phyloP scores from a whole-genome alignment of 495 filamentous ascomycete genomes.

The Articulospora tetracladia region DNA sequence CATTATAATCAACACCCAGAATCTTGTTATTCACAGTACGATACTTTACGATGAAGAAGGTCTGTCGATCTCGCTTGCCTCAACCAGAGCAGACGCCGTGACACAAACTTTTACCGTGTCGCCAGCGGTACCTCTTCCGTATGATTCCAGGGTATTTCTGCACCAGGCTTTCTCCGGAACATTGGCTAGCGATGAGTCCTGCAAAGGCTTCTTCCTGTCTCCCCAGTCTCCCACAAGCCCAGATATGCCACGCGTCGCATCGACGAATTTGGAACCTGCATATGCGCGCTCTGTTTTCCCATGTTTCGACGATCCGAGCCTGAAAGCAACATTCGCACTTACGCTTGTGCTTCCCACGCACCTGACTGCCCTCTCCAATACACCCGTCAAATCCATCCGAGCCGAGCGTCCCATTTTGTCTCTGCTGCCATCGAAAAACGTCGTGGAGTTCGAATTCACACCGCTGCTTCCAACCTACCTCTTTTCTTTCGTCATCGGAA shows the following conservation, averaged over 20 bases:
- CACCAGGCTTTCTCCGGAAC: background rate
- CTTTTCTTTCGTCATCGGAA: slow-evolving; percentile 70
- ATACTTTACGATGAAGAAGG: background rate
- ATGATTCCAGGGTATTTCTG: background rate
- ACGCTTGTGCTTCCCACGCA: slow-evolving; percentile 69
- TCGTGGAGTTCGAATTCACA: slow-evolving; percentile 68
- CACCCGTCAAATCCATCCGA: slow-evolving; percentile 55
- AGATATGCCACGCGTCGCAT: background rate
- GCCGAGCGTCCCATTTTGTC: slow-evolving; percentile 32
- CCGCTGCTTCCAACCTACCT: slow-evolving; percentile 78
- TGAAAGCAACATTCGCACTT: slow-evolving; percentile 70
- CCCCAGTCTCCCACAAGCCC: background rate
- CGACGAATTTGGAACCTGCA: background rate
- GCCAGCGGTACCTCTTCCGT: background rate
- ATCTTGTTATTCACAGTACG: background rate
- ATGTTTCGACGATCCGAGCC: slow-evolving; percentile 73
- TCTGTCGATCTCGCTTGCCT: background rate
- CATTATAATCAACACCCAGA: background rate
- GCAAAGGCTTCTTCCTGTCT: background rate
- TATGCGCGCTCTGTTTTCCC: slow-evolving; percentile 43
- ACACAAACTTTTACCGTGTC: background rate
- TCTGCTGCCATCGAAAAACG: slow-evolving; percentile 59
- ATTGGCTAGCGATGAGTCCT: background rate
- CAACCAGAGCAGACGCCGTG: background rate
- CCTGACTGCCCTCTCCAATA: slow-evolving; percentile 72